Percentiles rank a stretch among this genome's conserved stretches.
Evolutionary conservation across 495 filamentous ascomycete genomes (phyloP).

Genomic region (Xylaria scruposa): DNA sequence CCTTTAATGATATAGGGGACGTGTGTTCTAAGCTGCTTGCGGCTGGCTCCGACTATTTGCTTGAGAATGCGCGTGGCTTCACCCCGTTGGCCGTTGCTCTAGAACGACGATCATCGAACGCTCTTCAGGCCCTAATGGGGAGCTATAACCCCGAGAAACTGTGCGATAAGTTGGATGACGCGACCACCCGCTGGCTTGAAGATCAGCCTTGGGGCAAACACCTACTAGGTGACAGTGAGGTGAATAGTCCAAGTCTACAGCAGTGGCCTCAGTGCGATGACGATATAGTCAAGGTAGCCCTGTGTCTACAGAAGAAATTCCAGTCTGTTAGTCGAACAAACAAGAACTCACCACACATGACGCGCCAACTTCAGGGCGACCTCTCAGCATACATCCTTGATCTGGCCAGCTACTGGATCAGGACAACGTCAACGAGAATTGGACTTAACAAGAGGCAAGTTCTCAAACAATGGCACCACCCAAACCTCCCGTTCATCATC

Average conservation of each 20-base stretch:
- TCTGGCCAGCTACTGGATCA: conserved; percentile 34
- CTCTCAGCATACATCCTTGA: conserved; percentile 31
- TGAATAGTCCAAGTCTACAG: too few relatives aligned
- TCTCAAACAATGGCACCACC: conserved; percentile 31
- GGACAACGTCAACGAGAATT: conserved; percentile 29
- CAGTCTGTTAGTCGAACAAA: not conserved
- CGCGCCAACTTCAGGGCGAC: not conserved
- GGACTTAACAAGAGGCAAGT: conserved; percentile 29
- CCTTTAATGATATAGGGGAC: not conserved
- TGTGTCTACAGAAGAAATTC: conserved; percentile 4
- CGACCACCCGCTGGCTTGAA: not conserved
- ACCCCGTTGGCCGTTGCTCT: not conserved
- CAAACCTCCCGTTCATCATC: conserved; percentile 28
- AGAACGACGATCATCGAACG: not conserved
- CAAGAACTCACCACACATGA: not conserved
- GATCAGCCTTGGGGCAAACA: conserved; percentile 10
- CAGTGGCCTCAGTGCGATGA: too few relatives aligned
- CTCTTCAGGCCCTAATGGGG: not conserved
- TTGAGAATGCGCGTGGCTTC: not conserved
- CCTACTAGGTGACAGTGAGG: not conserved
- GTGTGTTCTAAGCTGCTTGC: not conserved
- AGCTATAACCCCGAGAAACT: not conserved
- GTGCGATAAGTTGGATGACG: not conserved
- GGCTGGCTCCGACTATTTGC: not conserved
- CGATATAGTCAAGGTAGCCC: not conserved